Evolutionary conservation across 768 basidiomycete genomes (phyloP), one percentile per base, ranked within the genome.

Genomic region (Suillus subluteus): DNA sequence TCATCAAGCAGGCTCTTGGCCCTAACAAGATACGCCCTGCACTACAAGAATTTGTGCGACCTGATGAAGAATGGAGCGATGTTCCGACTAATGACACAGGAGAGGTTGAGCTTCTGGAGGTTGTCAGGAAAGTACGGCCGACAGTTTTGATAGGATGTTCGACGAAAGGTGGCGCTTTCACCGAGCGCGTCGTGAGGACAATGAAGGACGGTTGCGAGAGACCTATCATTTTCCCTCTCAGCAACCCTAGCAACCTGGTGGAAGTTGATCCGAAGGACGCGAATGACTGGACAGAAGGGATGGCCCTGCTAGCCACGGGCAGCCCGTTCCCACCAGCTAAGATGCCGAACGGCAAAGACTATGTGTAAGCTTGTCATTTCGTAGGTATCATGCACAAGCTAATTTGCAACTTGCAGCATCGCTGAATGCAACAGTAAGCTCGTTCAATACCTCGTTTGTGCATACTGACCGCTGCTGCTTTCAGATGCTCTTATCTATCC

Each of bases 81-180:
- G 80, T 79, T 26, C 71, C 72, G 44, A 73, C 71, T 37, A 78
- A 82, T 63, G 76, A 76, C 38, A 66, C 72, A 11, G 83, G 83
- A 30, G 80, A 83, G 52, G 80, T 90, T 26, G 69, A 77, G 9
- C 80, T 96, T 62, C 75, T 91, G 64, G 89, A 94, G 37, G 89
- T 91, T 3, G 86, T 95, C 66, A 86, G 86, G 77, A 81, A 82
- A 67, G 84, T 91, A 13, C 87, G 87, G 71, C 94, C 95, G 30
- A 97, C 94, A 2, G 86, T 94, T 13, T 75, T 97, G 56, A 92
- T 97, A 68, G 95, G 95, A 38, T 91, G 90, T 66, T 94, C 92
- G 65, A 95, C 94, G 2, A 82, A 86, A 59, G 82, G 86, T 23
- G 90, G 91, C 5, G 91, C 89, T 38, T 97, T 97, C 78, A 89